Conservation (phyloP, 441 rosid species). For the Brassica balearica region DNA sequence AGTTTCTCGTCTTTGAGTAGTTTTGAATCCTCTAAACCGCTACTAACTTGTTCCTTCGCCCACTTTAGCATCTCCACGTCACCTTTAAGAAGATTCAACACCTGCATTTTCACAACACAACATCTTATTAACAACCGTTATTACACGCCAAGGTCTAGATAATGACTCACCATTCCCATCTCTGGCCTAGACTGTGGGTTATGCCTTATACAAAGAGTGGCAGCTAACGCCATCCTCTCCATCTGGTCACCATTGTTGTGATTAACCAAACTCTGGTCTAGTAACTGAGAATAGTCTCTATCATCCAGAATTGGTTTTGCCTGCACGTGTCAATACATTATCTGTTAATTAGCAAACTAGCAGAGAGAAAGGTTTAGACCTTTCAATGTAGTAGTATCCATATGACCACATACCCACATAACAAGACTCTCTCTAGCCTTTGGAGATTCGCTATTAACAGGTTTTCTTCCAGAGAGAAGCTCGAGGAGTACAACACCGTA, state of each 20-base stretch:
- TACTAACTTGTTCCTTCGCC: constrained; percentile 54
- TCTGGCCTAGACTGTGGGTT: constrained; percentile 63
- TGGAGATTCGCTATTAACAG: constrained; percentile 42
- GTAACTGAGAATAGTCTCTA: constrained; percentile 51
- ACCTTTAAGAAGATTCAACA: constrained; percentile 60
- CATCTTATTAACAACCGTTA: background rate
- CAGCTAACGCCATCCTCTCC: constrained; percentile 66
- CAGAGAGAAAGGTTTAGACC: background rate
- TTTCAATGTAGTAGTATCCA: background rate
- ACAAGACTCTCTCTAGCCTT: constrained; percentile 54
- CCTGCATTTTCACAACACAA: constrained; percentile 42
- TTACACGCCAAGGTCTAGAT: background rate
- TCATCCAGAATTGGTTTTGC: constrained; percentile 58
- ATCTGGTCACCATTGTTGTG: constrained; percentile 50
- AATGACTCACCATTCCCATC: constrained; percentile 55
- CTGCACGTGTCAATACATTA: constrained; percentile 41
- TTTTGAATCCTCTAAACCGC: constrained; percentile 48
- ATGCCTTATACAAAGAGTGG: constrained; percentile 65
- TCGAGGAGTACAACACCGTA: constrained; percentile 44
- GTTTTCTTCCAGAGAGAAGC: constrained; percentile 42
- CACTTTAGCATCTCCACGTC: constrained; percentile 48
- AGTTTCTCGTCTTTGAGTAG: constrained; percentile 50
- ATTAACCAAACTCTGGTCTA: constrained; percentile 55
- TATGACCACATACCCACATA: constrained; percentile 39
- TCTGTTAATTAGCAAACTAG: background rate